Percentiles rank a stretch among this genome's conserved stretches.
Evolutionary conservation across 73 alveolate genomes (phyloP).

Genomic region (Tetrahymena thermophila): DNA sequence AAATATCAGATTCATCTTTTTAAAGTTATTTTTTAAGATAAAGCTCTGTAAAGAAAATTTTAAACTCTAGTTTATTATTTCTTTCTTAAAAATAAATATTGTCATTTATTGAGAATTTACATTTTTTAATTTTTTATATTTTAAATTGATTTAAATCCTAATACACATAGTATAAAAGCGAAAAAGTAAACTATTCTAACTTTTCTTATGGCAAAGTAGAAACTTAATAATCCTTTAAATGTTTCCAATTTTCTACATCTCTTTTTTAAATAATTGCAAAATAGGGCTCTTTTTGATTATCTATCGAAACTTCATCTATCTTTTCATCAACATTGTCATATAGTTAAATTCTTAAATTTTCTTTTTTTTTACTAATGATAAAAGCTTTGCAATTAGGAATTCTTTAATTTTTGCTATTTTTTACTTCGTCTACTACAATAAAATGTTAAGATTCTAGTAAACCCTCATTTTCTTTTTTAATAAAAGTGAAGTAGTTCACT

Average conservation of each 20-base stretch:
- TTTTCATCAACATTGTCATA: neutral
- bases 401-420: neutral
- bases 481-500: too few relatives aligned
- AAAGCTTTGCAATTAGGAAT: neutral
- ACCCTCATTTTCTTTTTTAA: neutral
- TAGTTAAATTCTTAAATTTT: too few relatives aligned
- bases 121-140: neutral
- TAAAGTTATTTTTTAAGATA: neutral
- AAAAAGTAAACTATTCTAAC: neutral
- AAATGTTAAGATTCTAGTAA: too few relatives aligned
- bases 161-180: neutral
- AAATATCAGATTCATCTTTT: too few relatives aligned
- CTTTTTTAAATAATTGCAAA: neutral
- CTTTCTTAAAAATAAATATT: neutral
- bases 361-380: neutral
- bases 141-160: neutral
- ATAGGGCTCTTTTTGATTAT: neutral
- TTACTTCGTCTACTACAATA: neutral
- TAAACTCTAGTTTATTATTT: neutral
- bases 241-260: neutral
- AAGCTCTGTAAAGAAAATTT: neutral
- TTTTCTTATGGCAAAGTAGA: neutral
- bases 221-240: neutral
- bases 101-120: neutral
- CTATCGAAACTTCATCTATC: neutral